Base-by-base conservation (phyloP, 805 yeast species). In the Zygosaccharomyces rouxii region DNA sequence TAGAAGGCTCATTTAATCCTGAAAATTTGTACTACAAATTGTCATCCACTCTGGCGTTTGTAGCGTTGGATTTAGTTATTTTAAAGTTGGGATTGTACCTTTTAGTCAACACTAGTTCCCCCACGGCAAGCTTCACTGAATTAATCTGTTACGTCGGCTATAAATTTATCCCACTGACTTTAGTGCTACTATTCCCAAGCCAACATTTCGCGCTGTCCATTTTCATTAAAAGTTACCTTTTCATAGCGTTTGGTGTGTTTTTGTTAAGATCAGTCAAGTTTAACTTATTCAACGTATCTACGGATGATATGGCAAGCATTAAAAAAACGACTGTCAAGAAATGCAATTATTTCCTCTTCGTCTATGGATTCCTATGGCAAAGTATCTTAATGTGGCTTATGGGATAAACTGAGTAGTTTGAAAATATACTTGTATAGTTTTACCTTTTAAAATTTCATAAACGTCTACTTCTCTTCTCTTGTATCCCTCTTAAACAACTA, bases 1-100 rank as follows among this genome's bases (percentile, higher is more conserved):
- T 92, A 46, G 79, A 82, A 48, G 97, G 96, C 23, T 83, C 83
- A 26, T 94, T 94, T 72, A 96, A 92, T 59, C 99, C 99, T 0
- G 90, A 90, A 63, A 75, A 89, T 58, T 78, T 95, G 54, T 97
- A 97, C 7, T 82, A 83, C 62, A 81, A 90, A 51, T 81, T 96
- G 16, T 83, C 96, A 7, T 86, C 88, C 57, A 88, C 96, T 0
- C 68, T 89, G 55, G 96, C 96, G 0, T 85, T 88, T 60, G 80
- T 89, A 48, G 59, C 88, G 16, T 59, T 87, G 50, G 99, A 94
- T 68, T 75, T 92, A 18, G 67, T 79, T 38, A 72, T 92, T 23
- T 77, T 94, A 57, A 86, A 85, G 60, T 71, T 88, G 37, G 96
- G 96, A 1, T 78, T 95, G 49, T 94, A 92, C 68, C 72, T 92